Percentiles rank a stretch among this genome's conserved stretches.
Evolutionary conservation across 2,329 filamentous ascomycete species (phyloP).

Genomic region (Clarireedia sp.): DNA sequence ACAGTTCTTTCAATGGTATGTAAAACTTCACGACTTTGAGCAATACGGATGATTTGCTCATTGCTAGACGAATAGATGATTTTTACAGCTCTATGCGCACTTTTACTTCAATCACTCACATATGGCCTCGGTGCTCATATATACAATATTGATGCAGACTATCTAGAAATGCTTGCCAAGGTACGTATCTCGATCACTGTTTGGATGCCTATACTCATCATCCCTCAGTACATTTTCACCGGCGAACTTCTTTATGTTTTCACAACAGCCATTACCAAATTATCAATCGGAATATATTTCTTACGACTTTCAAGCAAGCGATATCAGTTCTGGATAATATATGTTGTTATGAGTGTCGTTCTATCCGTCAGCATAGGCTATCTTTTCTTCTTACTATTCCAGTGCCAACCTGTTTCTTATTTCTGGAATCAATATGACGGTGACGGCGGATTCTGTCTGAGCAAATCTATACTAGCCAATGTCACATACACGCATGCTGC

Average conservation of each 20-base stretch:
- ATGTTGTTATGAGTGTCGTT: conserved; percentile 18
- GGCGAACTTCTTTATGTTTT: conserved; percentile 27
- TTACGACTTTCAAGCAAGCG: conserved; percentile 22
- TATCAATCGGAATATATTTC: conserved; percentile 26
- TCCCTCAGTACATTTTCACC: conserved; percentile 19
- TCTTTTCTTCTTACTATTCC: conserved; percentile 26
- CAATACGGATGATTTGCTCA: neutral
- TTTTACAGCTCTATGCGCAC: conserved; percentile 22
- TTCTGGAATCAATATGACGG: conserved; percentile 32
- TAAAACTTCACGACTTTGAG: neutral
- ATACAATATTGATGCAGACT: conserved; percentile 16
- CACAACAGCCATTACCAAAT: conserved; percentile 24
- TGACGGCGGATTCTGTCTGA: conserved; percentile 28
- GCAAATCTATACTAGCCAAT: conserved; percentile 16
- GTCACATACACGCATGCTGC: conserved; percentile 25
- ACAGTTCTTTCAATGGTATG: conserved; percentile 24
- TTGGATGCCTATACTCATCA: neutral
- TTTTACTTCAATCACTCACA: conserved; percentile 17
- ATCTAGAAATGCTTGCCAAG: conserved; percentile 21
- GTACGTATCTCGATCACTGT: conserved; percentile 6
- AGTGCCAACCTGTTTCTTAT: conserved; percentile 26
- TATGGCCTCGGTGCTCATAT: conserved; percentile 27
- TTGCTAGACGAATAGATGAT: conserved; percentile 14
- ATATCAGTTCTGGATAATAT: conserved; percentile 23
- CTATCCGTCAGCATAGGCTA: conserved; percentile 24